Conservation (phyloP, 148 eudicot genomes). For the Chenopodium formosanum region DNA sequence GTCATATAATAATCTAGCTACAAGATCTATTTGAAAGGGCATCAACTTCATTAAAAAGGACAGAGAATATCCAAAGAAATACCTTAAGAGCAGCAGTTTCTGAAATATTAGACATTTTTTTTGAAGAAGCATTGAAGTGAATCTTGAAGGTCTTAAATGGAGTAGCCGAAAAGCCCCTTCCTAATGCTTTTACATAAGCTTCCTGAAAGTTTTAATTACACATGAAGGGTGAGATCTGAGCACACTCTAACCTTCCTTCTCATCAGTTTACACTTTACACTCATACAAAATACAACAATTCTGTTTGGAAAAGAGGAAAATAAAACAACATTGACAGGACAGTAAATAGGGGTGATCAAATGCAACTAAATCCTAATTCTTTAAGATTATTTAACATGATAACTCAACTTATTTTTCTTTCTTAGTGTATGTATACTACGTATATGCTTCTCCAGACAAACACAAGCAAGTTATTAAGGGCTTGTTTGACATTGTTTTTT, state of each 20-base stretch:
- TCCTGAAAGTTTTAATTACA: slow-evolving; percentile 44
- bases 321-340: no score
- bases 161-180: slow-evolving; percentile 82
- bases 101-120: slow-evolving; percentile 13
- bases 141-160: slow-evolving; percentile 82
- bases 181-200: slow-evolving; percentile 93
- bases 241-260: background rate
- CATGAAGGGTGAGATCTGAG: background rate
- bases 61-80: slow-evolving; percentile 17
- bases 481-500: no score
- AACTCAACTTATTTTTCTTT: no score
- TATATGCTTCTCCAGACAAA: no score
- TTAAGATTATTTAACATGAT: no score
- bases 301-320: no score
- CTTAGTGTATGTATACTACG: no score
- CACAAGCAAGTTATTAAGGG: no score
- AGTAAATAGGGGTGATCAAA: no score
- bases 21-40: background rate
- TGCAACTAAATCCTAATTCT: no score
- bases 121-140: slow-evolving; percentile 24
- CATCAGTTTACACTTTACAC: no score
- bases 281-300: no score
- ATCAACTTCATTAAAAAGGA: background rate
- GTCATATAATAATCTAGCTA: background rate
- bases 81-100: slow-evolving; percentile 42